phyloP scores from a whole-genome alignment of 2,329 filamentous ascomycete species.

The Stylonectria norvegica region DNA sequence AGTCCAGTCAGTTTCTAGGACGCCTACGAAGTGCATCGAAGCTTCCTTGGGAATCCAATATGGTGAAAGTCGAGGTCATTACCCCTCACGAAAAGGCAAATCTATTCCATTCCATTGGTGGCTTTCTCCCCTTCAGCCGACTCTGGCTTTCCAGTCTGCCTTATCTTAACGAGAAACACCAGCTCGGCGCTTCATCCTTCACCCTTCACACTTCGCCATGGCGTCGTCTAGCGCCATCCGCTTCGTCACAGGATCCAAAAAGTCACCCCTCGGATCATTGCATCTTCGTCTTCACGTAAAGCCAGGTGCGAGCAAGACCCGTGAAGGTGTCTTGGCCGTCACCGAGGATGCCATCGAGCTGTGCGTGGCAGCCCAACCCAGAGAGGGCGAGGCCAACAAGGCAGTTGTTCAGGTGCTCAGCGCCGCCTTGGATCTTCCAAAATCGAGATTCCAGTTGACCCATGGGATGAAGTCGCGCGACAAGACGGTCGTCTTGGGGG shows the following conservation, averaged over 20 bases:
- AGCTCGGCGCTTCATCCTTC: no score
- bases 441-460: slow-evolving; percentile 59
- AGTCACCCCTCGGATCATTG: slow-evolving; percentile 44
- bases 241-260: slow-evolving; percentile 48
- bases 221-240: slow-evolving; percentile 37
- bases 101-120: no score
- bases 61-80: no score
- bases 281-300: slow-evolving; percentile 66
- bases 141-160: no score
- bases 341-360: slow-evolving; percentile 58
- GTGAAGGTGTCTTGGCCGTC: slow-evolving; percentile 58
- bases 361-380: slow-evolving; percentile 62
- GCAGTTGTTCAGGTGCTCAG: slow-evolving; percentile 63
- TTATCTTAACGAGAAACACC: no score
- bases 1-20: no score
- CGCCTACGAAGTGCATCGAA: no score
- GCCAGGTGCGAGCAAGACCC: slow-evolving; percentile 58
- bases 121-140: no score
- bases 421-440: slow-evolving; percentile 56
- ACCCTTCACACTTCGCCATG: slow-evolving; percentile 23
- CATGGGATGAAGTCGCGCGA: slow-evolving; percentile 62
- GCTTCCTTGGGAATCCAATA: no score
- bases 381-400: slow-evolving; percentile 66
- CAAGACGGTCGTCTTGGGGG: slow-evolving; percentile 53
- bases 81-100: slow-evolving; percentile 23